These are phyloP conservation scores for Nyssa sinensis DNA, from an alignment of 148 eudicot species.

Conservation along the genomic window DNA sequence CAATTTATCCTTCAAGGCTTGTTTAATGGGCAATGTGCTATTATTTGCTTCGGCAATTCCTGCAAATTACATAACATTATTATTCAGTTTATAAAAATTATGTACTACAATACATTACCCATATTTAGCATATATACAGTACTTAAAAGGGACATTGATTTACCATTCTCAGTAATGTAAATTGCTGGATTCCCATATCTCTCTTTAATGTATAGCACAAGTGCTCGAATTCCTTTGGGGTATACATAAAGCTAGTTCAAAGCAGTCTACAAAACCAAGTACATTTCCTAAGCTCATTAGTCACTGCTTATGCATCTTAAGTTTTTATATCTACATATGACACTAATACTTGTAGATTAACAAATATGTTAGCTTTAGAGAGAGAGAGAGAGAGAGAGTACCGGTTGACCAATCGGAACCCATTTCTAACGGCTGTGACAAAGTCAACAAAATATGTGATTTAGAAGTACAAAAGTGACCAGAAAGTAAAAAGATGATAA, in stretches of 20 bases:
- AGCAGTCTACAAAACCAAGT: not conserved
- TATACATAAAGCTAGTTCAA: not conserved
- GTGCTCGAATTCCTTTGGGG: not conserved
- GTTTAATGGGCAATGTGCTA: not conserved
- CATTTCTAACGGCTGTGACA: conserved; percentile 3
- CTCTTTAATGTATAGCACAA: not conserved
- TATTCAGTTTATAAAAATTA: no score
- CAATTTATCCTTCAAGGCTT: not conserved
- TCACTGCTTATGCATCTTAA: not conserved
- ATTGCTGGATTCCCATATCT: not conserved
- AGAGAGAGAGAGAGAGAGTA: not conserved
- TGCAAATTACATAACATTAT: not conserved
- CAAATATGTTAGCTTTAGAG: not conserved
- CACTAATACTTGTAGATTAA: no score
- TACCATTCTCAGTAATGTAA: conserved; percentile 2
- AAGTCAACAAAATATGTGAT: not conserved
- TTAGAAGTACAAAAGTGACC: not conserved
- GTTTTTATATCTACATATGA: no score
- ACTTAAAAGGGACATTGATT: not conserved
- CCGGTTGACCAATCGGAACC: conserved; percentile 23
- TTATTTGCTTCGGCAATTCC: not conserved
- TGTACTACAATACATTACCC: no score
- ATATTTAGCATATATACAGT: no score
- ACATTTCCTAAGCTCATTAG: no score
- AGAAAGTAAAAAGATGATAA: not conserved